Base-by-base conservation (phyloP, 2,329 filamentous ascomycete genomes). In the Colletotrichum eleusines region DNA sequence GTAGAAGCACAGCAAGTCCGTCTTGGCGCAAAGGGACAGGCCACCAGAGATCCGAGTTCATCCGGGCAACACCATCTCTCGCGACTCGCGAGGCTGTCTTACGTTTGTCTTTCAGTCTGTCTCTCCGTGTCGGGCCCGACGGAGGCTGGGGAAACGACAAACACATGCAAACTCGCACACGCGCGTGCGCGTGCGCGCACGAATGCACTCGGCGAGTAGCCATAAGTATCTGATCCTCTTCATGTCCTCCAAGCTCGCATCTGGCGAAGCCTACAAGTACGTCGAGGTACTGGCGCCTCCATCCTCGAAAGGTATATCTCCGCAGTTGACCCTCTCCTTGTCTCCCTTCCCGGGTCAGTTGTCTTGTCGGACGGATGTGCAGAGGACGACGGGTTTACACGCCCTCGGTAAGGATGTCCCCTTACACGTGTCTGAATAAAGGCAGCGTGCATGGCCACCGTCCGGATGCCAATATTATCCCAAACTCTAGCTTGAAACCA, bases 1-100 rank as follows among this genome's bases (percentile, higher is more conserved):
- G 16, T 8, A 35, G 20, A 35, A 57, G 33, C 59, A 23, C 40
- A 5, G 46, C 33, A 28, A 12, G 20, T 51, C 42, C 42, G 69
- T 55, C 69, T 69, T 69, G 64, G 69, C 69, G 23, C 69, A 71
- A 63, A 69, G 46, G 59, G 64, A 69, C 58, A 54, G 48, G 46
- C 64, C 58, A 46, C 54, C 64, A 59, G 6, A 20, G 16, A 42
- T 28, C 28, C 11, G 28, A 12, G 35, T 42, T 14, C 8, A 64
- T 50, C 26, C 31, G 51, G 5, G 28, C 9, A 48, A 40, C 23
- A 31, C 28, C 50, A 18, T 20, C 28, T 33, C 20, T 31, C 28
- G 20, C 18, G 20, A 33, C 20, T 31, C 28, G 20, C 18, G 20
- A 33, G 11, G 4, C 23, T 51, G 38, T 53, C 51, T 42, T 55